These are phyloP conservation scores for Psophocarpus tetragonolobus DNA, from an alignment of 306 rosid species.

Conservation along the genomic window DNA sequence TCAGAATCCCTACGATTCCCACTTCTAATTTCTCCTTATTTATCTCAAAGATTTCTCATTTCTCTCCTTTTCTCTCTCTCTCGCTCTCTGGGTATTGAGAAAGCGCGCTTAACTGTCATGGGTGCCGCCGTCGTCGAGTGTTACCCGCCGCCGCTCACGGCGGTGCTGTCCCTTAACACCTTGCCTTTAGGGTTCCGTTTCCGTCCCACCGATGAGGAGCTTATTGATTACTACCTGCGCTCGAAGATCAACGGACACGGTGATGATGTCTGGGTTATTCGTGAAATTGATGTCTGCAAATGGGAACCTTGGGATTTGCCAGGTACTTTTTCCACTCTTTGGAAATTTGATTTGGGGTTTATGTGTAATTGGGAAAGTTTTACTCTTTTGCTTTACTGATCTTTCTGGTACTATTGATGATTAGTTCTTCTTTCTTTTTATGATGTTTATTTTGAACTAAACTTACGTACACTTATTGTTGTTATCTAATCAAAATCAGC, in stretches of 20 bases:
- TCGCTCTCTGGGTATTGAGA: not conserved
- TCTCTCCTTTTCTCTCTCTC: not conserved
- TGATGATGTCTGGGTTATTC: slow-evolving; percentile 67
- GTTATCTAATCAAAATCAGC: not conserved
- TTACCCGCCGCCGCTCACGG: slow-evolving; percentile 31
- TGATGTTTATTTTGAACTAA: not conserved
- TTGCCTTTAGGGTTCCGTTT: slow-evolving; percentile 91
- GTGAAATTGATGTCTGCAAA: slow-evolving; percentile 93
- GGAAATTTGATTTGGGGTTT: not conserved
- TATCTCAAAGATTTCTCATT: not conserved
- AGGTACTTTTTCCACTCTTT: slow-evolving; percentile 38
- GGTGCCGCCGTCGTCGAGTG: slow-evolving; percentile 30
- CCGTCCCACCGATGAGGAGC: slow-evolving; percentile 87
- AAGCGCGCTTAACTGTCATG: not conserved
- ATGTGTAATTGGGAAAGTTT: not conserved
- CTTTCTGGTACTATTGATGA: not conserved
- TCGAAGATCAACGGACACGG: slow-evolving; percentile 77
- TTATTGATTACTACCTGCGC: slow-evolving; percentile 72
- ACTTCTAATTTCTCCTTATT: not conserved
- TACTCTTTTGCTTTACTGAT: not conserved
- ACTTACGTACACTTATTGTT: not conserved
- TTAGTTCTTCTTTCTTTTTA: not conserved
- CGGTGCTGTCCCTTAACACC: slow-evolving; percentile 47
- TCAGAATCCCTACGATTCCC: slow-evolving; percentile 30
- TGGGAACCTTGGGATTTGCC: slow-evolving; percentile 99